phyloP scores from a whole-genome alignment of 805 yeast genomes.

The Blastobotrys robertii region DNA sequence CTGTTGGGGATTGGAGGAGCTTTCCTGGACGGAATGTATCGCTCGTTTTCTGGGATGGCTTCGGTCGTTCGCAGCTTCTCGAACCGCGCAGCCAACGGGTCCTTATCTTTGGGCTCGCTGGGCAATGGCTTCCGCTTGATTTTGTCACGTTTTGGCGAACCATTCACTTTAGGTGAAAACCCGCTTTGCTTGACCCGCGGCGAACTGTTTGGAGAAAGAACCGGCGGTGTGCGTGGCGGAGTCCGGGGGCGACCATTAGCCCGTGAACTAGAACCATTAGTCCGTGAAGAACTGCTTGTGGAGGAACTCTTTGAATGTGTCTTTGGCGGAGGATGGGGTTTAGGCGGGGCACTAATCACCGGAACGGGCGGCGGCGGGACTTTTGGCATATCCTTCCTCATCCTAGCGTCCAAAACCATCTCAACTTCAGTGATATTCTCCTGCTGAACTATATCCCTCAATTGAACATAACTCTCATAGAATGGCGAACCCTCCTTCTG shows the following conservation, averaged over 20 bases:
- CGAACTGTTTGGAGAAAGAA: neutral
- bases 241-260: neutral
- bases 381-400: neutral
- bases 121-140: neutral
- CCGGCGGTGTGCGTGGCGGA: constrained; percentile 1
- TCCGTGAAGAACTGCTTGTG: neutral
- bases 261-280: too few relatives aligned
- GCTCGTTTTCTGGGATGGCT: constrained; percentile 1
- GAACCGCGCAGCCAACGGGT: constrained; percentile 10
- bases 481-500: constrained; percentile 12
- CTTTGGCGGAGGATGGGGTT: neutral
- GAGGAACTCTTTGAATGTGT: neutral
- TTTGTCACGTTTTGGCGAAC: neutral
- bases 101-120: constrained; percentile 1
- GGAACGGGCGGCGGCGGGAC: neutral
- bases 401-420: constrained; percentile 5
- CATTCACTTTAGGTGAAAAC: neutral
- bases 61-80: constrained; percentile 9
- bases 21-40: constrained; percentile 2
- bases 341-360: neutral
- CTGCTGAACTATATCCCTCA: constrained; percentile 7
- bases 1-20: constrained; percentile 5
- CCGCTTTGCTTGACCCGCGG: neutral
- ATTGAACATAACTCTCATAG: constrained; percentile 13
- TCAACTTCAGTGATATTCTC: neutral